Conservation (phyloP, 495 filamentous ascomycete genomes). For the Podospora sp. region DNA sequence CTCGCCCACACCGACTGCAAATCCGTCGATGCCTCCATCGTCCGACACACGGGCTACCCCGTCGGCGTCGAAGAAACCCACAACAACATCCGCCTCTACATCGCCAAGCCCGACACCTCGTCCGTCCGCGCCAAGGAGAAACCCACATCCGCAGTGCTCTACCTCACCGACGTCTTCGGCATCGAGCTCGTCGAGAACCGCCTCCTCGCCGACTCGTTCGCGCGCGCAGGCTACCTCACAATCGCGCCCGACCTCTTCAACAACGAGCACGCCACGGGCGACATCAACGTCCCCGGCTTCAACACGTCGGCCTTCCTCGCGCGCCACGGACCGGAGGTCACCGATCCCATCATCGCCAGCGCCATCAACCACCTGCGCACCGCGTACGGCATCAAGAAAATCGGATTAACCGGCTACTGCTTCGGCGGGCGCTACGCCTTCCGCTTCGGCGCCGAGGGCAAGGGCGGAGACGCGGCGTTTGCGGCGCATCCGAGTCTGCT, state of each 20-base stretch:
- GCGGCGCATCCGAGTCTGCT: conserved; percentile 72
- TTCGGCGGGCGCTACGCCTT: conserved; percentile 52
- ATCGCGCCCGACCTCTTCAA: conserved; percentile 75
- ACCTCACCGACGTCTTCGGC: conserved; percentile 65
- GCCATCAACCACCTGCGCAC: conserved; percentile 62
- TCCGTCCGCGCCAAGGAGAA: conserved; percentile 37
- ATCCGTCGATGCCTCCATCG: conserved; percentile 14
- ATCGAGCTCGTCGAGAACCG: conserved; percentile 63
- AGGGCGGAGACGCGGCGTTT: conserved; percentile 62
- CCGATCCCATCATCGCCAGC: conserved; percentile 66
- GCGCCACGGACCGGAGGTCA: conserved; percentile 52
- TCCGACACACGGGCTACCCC: conserved; percentile 11
- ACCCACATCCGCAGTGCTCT: conserved; percentile 50
- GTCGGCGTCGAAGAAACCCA: conserved; percentile 13
- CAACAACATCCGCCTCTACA: conserved; percentile 33
- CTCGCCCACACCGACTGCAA: conserved; percentile 11
- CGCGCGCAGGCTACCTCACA: conserved; percentile 73
- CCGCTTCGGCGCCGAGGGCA: conserved; percentile 45
- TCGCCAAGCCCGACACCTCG: conserved; percentile 38
- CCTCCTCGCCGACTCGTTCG: conserved; percentile 75
- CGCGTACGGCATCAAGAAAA: conserved; percentile 58
- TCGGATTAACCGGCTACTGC: conserved; percentile 72
- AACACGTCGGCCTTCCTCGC: conserved; percentile 59
- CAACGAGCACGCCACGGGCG: conserved; percentile 54
- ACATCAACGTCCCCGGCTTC: conserved; percentile 56